These are phyloP conservation scores for Hapsidospora chrysogenum DNA, from an alignment of 495 filamentous ascomycete genomes.

Conservation along the genomic window DNA sequence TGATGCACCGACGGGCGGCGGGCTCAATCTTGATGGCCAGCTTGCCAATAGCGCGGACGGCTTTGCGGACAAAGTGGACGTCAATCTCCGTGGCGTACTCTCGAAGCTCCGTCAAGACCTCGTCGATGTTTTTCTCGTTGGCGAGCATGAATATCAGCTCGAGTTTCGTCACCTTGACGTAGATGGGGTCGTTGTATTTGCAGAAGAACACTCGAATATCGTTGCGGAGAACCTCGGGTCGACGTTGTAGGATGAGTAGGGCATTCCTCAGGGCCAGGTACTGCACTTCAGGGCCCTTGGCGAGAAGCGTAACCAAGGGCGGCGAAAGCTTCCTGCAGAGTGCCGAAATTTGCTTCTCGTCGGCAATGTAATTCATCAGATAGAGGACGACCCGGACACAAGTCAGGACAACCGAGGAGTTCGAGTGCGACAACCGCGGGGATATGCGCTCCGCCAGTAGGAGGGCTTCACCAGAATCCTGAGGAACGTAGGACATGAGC, in stretches of 20 bases:
- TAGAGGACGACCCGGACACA: constrained; percentile 93
- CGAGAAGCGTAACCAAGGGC: constrained; percentile 84
- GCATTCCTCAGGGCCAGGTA: constrained; percentile 93
- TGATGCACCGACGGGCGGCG: constrained; percentile 77
- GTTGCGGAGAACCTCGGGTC: constrained; percentile 86
- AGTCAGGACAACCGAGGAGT: constrained; percentile 90
- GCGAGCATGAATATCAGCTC: constrained; percentile 99
- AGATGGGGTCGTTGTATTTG: constrained; percentile 99
- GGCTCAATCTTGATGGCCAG: constrained; percentile 98
- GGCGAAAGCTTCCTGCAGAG: constrained; percentile 90
- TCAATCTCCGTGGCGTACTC: constrained; percentile 99
- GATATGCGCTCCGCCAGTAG: constrained; percentile 87
- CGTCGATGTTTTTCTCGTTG: constrained; percentile 86
- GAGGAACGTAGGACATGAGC: constrained; percentile 94
- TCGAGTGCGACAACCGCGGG: constrained; percentile 86
- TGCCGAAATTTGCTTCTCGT: constrained; percentile 76
- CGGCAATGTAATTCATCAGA: constrained; percentile 96
- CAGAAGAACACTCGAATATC: constrained; percentile 99
- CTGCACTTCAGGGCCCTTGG: constrained; percentile 94
- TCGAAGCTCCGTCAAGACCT: constrained; percentile 84
- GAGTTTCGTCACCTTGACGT: constrained; percentile 98
- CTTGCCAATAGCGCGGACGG: constrained; percentile 94
- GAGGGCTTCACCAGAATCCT: constrained; percentile 72
- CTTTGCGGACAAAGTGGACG: constrained; percentile 95
- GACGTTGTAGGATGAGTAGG: constrained; percentile 78